These are phyloP conservation scores for Physcomitrium patens DNA, from an alignment of 225 moss, liverwort and hornwort genomes.

Conservation along the genomic window DNA sequence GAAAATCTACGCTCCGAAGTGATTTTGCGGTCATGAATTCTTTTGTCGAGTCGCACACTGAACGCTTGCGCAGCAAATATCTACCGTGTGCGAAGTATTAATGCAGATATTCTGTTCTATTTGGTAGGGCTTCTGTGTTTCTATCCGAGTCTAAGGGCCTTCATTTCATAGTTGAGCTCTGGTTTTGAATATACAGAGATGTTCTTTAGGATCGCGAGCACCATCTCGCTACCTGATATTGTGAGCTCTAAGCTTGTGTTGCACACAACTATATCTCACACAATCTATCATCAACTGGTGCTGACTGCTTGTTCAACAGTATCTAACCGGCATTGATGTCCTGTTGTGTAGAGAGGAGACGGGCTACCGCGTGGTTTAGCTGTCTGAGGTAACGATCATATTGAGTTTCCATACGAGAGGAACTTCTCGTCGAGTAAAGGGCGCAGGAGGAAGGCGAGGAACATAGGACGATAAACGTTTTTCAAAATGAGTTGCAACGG, in stretches of 20 bases:
- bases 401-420: conserved; percentile 22
- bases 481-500: conserved; percentile 82
- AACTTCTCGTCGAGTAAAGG: neutral
- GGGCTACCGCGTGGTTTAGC: conserved; percentile 48
- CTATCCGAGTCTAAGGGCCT: conserved; percentile 22
- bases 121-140: conserved; percentile 38
- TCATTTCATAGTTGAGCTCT: conserved; percentile 14
- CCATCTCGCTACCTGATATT: neutral
- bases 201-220: conserved; percentile 33
- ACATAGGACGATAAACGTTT: conserved; percentile 16
- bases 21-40: neutral
- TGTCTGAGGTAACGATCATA: conserved; percentile 22
- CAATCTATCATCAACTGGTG: neutral
- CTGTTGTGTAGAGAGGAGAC: conserved; percentile 45
- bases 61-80: conserved; percentile 22
- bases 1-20: no score
- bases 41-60: conserved; percentile 9
- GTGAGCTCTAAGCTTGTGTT: neutral
- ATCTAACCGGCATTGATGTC: conserved; percentile 9
- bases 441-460: conserved; percentile 16
- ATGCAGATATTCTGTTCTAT: conserved; percentile 24
- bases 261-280: neutral
- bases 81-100: conserved; percentile 9
- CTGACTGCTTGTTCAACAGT: conserved; percentile 13
- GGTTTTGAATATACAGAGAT: conserved; percentile 30